Evolutionary conservation across 2,329 filamentous ascomycete species (phyloP).

Genomic region (Endothia cerciana): DNA sequence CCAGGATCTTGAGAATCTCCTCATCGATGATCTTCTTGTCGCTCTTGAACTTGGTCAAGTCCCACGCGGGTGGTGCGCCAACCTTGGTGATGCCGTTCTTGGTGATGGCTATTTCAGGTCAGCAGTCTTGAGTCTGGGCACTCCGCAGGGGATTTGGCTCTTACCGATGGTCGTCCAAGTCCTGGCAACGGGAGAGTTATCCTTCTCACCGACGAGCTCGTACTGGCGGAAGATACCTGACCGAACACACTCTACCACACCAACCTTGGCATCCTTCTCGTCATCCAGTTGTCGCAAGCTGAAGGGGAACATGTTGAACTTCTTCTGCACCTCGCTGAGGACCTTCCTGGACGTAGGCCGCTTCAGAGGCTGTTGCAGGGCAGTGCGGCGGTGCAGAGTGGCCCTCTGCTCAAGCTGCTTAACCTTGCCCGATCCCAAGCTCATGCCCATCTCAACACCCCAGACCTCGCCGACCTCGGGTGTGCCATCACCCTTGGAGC

Average conservation of each 20-base stretch:
- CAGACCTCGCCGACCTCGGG: conserved; percentile 93
- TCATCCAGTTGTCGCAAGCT: conserved; percentile 95
- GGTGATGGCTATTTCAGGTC: conserved; percentile 72
- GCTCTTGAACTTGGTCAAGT: conserved; percentile 82
- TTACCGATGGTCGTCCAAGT: conserved; percentile 91
- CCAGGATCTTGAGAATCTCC: conserved; percentile 92
- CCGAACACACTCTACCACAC: conserved; percentile 94
- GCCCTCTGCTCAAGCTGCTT: conserved; percentile 87
- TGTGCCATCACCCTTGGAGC: conserved; percentile 83
- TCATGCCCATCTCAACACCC: conserved; percentile 96
- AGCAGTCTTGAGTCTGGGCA: conserved; percentile 31
- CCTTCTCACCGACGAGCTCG: conserved; percentile 93
- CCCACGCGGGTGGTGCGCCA: conserved; percentile 73
- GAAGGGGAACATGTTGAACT: conserved; percentile 97
- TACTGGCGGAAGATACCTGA: conserved; percentile 93
- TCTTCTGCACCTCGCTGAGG: conserved; percentile 93
- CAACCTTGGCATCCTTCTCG: conserved; percentile 93
- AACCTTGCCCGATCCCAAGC: conserved; percentile 89
- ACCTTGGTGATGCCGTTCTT: conserved; percentile 95
- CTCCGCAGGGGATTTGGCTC: conserved; percentile 38
- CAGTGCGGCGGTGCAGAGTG: conserved; percentile 91
- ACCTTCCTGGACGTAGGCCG: conserved; percentile 90
- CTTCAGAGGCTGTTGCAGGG: conserved; percentile 90
- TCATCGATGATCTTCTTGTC: conserved; percentile 98
- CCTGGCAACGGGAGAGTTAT: conserved; percentile 80